phyloP scores from a whole-genome alignment of 1,284 basidiomycete genomes.

The Ustilago xerochloae region DNA sequence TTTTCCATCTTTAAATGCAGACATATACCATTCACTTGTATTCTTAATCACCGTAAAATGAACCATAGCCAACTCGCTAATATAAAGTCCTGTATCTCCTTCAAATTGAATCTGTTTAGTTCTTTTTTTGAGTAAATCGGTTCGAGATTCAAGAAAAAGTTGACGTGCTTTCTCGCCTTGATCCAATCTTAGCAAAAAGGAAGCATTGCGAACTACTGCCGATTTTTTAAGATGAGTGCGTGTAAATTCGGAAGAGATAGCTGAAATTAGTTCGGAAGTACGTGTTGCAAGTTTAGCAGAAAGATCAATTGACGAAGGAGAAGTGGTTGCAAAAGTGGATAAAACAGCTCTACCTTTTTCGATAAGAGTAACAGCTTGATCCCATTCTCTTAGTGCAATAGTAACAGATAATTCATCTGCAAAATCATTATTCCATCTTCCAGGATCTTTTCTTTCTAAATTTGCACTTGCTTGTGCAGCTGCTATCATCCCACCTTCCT shows the following conservation, averaged over 20 bases:
- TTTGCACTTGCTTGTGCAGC: slow-evolving; percentile 38
- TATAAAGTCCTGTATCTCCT: slow-evolving; percentile 81
- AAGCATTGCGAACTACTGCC: slow-evolving; percentile 78
- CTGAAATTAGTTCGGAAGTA: slow-evolving; percentile 73
- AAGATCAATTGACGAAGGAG: slow-evolving; percentile 30
- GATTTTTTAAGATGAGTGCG: slow-evolving; percentile 83
- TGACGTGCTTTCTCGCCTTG: slow-evolving; percentile 82
- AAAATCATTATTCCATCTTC: slow-evolving; percentile 87
- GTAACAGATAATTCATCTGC: slow-evolving; percentile 90
- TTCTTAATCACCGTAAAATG: slow-evolving; percentile 91
- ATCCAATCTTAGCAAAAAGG: slow-evolving; percentile 79
- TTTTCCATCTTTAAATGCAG: slow-evolving; percentile 92
- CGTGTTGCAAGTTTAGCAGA: slow-evolving; percentile 32
- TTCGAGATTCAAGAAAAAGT: slow-evolving; percentile 83
- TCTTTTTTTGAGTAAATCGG: slow-evolving; percentile 79
- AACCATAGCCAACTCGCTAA: slow-evolving; percentile 83
- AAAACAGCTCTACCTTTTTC: slow-evolving; percentile 81
- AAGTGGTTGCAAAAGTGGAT: slow-evolving; percentile 71
- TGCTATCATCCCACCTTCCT: slow-evolving; percentile 29
- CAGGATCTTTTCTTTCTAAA: slow-evolving; percentile 62
- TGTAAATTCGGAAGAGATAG: slow-evolving; percentile 80
- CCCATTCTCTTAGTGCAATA: slow-evolving; percentile 89
- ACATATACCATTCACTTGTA: slow-evolving; percentile 96
- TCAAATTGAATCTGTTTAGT: slow-evolving; percentile 89
- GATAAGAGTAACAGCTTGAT: slow-evolving; percentile 82